Percentiles rank a stretch among this genome's conserved stretches.
Conservation (phyloP, 2,329 filamentous ascomycete genomes). For the Drechslerella stenobrocha region DNA sequence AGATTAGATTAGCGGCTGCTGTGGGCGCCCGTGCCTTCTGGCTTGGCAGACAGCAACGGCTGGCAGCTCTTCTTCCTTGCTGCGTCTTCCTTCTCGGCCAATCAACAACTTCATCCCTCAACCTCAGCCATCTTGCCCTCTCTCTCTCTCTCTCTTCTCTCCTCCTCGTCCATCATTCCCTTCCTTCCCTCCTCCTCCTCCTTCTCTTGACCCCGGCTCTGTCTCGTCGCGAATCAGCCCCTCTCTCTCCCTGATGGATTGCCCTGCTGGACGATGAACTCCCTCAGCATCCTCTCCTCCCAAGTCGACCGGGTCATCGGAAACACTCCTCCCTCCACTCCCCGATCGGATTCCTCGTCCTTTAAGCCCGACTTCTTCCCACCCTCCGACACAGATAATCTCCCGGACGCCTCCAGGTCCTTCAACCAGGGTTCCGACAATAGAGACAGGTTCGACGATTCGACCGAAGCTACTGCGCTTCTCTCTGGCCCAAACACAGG, state of each 20-base stretch:
- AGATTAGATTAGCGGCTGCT: not conserved
- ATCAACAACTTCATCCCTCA: not conserved
- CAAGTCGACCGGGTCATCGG: slow-evolving; percentile 66
- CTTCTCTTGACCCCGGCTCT: too few species aligned
- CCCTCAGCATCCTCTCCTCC: slow-evolving; percentile 87
- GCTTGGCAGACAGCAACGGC: not conserved
- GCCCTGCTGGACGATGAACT: slow-evolving; percentile 77
- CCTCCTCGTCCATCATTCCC: not conserved
- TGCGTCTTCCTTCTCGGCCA: not conserved
- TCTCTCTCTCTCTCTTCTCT: slow-evolving; percentile 7
- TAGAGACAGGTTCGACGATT: slow-evolving; percentile 54
- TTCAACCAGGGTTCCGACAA: slow-evolving; percentile 49
- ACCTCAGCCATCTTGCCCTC: not conserved
- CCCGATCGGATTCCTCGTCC: slow-evolving; percentile 55
- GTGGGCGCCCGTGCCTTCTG: too few species aligned
- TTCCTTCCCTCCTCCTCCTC: not conserved
- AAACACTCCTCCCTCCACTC: slow-evolving; percentile 61
- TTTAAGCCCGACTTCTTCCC: slow-evolving; percentile 60
- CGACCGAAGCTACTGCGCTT: slow-evolving; percentile 53
- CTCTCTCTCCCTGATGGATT: slow-evolving; percentile 57
- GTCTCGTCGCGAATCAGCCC: too few species aligned
- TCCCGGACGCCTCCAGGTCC: slow-evolving; percentile 54
- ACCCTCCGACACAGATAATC: slow-evolving; percentile 50
- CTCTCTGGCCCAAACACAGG: slow-evolving; percentile 53
- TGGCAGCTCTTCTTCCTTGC: not conserved